Evolutionary conservation across 495 filamentous ascomycete species (phyloP).

Genomic region (Elasticomyces elasticus): DNA sequence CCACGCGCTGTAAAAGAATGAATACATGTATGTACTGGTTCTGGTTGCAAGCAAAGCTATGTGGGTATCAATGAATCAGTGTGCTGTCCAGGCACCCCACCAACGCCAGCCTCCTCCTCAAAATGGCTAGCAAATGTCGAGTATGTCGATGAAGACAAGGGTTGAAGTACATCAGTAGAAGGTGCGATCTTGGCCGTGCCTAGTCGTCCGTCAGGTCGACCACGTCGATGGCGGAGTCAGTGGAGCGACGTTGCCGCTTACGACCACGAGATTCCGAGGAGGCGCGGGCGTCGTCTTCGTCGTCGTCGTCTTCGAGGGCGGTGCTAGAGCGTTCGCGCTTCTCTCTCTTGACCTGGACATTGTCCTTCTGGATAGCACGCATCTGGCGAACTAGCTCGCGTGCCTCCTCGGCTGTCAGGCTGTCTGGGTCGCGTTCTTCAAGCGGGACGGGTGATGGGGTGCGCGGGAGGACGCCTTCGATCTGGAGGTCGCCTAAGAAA

Average conservation of each 20-base stretch:
- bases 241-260: neutral
- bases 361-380: neutral
- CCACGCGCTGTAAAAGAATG: no score
- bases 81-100: no score
- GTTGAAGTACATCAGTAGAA: neutral
- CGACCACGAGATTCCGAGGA: neutral
- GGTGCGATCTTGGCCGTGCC: neutral
- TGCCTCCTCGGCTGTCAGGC: conserved; percentile 11
- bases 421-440: conserved; percentile 16
- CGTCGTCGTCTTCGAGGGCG: neutral
- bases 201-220: neutral
- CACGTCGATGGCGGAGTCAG: neutral
- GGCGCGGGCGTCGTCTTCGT: neutral
- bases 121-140: neutral
- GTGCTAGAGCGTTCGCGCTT: neutral
- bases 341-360: conserved; percentile 1
- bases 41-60: no score
- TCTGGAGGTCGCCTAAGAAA: conserved; percentile 20
- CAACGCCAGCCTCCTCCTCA: no score
- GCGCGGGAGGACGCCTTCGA: conserved; percentile 20
- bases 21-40: no score
- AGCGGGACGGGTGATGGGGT: conserved; percentile 20
- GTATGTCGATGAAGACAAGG: neutral
- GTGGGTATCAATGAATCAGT: no score
- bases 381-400: conserved; percentile 15